Evolutionary conservation across 1,284 basidiomycete genomes (phyloP), one percentile per base, ranked within the genome.

Genomic region (Pseudozyma pruni): DNA sequence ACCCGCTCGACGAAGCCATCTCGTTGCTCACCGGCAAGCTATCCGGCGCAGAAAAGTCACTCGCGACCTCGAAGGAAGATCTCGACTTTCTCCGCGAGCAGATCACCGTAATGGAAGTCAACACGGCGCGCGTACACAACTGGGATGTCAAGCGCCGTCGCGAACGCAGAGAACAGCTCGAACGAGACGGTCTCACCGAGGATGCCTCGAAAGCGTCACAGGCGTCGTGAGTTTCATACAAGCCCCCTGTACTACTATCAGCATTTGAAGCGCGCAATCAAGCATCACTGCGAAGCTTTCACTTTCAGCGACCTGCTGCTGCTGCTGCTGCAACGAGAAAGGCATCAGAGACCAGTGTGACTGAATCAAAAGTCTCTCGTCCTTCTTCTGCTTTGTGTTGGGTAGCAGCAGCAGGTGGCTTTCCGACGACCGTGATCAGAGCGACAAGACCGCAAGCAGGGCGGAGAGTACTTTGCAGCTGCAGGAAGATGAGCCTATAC

Each of bases 51-150:
- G 87, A 92, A 79, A 85, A 85, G 32, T 89, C 86, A 61, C 85
- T 95, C 38, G 80, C 85, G 29, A 88, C 89, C 75, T 89, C 90
- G 0, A 86, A 90, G 48, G 92, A 94, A 78, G 96, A 98, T 82
- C 86, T 97, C 27, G 94, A 94, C 79, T 98, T 93, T 82, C 84
- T 98, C 62, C 86, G 94, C 52, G 95, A 98, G 81, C 95, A 98
- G 83, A 88, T 95, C 50, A 98, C 95, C 4, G 89, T 96, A 14
- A 97, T 97, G 91, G 94, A 98, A 82, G 95, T 98, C 62, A 98
- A 98, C 83, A 95, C 92, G 23, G 95, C 95, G 8, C 86, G 95
- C 33, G 90, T 97, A 51, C 97, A 96, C 83, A 98, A 98, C 80
- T 94, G 91, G 90, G 93, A 95, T 81, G 93, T 95, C 40, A 92